Conservation (phyloP, 1,284 basidiomycete species). For the Meripilus lineatus region DNA sequence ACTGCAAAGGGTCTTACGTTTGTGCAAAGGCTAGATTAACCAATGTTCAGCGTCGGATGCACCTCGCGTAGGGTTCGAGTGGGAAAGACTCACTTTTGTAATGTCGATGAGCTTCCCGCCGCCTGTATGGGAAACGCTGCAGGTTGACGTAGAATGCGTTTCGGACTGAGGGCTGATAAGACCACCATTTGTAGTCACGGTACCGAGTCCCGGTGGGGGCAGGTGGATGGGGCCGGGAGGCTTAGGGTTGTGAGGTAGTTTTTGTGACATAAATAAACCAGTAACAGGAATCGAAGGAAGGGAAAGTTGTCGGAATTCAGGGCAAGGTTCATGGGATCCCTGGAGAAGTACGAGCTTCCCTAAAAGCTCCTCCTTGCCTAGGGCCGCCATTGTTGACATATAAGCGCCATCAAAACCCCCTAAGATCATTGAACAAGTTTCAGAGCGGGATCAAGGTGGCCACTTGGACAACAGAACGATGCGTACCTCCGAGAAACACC, state of each 20-base stretch:
- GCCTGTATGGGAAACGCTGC: slow-evolving; percentile 14
- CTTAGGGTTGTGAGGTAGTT: slow-evolving; percentile 39
- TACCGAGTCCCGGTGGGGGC: slow-evolving; percentile 12
- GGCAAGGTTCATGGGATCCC: slow-evolving; percentile 39
- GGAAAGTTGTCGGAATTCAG: slow-evolving; percentile 44
- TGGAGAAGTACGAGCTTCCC: slow-evolving; percentile 67
- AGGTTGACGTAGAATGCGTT: slow-evolving; percentile 19
- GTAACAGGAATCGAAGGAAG: slow-evolving; percentile 53
- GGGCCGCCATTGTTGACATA: slow-evolving; percentile 28
- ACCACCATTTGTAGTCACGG: slow-evolving; percentile 26
- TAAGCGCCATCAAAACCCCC: slow-evolving; percentile 42
- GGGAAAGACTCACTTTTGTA: slow-evolving; percentile 22
- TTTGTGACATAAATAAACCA: slow-evolving; percentile 54
- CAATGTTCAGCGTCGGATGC: no score
- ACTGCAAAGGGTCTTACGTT: slow-evolving; percentile 25
- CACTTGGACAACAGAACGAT: background rate
- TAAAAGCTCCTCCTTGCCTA: slow-evolving; percentile 51
- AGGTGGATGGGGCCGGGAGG: slow-evolving; percentile 23
- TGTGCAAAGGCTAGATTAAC: slow-evolving; percentile 31
- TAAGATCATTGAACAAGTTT: slow-evolving; percentile 11
- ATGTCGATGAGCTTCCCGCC: slow-evolving; percentile 24
- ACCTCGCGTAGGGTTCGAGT: no score
- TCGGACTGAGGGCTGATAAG: slow-evolving; percentile 31
- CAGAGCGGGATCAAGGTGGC: background rate
- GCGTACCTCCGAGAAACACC: slow-evolving; percentile 65